phyloP scores from a whole-genome alignment of 306 rosid species.

The Calophaca sinica region DNA sequence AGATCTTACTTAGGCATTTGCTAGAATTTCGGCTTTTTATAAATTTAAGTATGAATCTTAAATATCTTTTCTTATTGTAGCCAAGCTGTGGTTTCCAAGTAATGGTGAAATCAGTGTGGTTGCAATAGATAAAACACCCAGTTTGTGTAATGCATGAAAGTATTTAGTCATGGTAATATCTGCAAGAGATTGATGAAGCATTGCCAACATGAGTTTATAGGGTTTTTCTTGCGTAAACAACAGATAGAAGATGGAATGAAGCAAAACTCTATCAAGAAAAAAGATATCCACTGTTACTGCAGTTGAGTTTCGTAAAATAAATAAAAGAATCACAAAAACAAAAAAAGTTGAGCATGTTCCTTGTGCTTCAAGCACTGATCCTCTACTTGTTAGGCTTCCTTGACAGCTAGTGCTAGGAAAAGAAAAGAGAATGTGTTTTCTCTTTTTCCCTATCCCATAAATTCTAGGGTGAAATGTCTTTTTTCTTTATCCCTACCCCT shows the following conservation, averaged over 20 bases:
- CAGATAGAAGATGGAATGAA: neutral
- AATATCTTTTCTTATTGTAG: slow-evolving; percentile 11
- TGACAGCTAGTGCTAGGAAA: slow-evolving; percentile 9
- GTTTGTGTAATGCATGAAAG: neutral
- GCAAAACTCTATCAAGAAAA: neutral
- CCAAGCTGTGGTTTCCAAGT: neutral
- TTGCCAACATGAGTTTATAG: neutral
- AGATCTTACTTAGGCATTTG: neutral
- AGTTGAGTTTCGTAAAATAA: slow-evolving; percentile 4
- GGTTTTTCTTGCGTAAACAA: neutral
- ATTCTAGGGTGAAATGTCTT: no score
- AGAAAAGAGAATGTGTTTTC: neutral
- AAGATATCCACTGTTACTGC: neutral
- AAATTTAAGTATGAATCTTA: slow-evolving; percentile 7
- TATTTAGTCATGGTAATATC: slow-evolving; percentile 1
- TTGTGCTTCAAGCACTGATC: neutral
- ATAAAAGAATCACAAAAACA: neutral
- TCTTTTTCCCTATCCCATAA: neutral
- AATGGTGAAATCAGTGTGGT: neutral
- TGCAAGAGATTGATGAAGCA: neutral
- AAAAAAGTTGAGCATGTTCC: slow-evolving; percentile 7
- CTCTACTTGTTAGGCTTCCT: slow-evolving; percentile 6
- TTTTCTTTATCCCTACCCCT: neutral
- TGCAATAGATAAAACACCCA: slow-evolving; percentile 14
- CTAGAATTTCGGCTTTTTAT: slow-evolving; percentile 16